These are phyloP conservation scores for Rhododendron henanense DNA, from an alignment of 148 eudicot genomes.

Conservation along the genomic window DNA sequence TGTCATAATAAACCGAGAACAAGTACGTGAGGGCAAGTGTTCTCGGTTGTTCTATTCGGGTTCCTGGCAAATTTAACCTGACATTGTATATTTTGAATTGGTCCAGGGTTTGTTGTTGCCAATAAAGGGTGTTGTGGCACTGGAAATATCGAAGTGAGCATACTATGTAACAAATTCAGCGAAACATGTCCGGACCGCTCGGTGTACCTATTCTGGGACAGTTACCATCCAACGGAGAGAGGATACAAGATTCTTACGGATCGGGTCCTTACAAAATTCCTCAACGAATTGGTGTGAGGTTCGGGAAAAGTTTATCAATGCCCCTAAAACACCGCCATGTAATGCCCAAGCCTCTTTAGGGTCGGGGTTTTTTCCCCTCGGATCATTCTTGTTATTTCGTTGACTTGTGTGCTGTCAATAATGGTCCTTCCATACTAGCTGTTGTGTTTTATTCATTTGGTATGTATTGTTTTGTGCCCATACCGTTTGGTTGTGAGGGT, in stretches of 20 bases:
- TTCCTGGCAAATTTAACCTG: neutral
- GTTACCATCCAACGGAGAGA: no score
- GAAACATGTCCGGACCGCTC: no score
- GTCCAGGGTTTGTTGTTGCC: conserved; percentile 28
- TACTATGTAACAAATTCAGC: conserved; percentile 36
- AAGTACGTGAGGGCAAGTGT: neutral
- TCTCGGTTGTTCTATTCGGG: neutral
- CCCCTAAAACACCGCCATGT: no score
- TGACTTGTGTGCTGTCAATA: no score
- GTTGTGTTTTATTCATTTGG: neutral
- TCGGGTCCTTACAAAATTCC: no score
- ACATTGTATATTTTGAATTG: neutral
- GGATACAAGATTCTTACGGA: no score
- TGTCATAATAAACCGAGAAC: neutral
- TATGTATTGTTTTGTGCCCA: neutral
- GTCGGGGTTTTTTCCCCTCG: no score
- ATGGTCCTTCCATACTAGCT: neutral
- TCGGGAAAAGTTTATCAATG: no score
- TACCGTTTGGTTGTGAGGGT: neutral
- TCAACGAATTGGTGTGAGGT: no score
- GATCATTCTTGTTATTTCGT: no score
- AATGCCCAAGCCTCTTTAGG: no score
- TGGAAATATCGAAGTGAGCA: conserved; percentile 32
- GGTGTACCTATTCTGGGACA: no score
- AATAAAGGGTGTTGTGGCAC: conserved; percentile 48